These are phyloP conservation scores for Salix koriyanagi DNA, from an alignment of 345 rosid genomes.

Conservation along the genomic window DNA sequence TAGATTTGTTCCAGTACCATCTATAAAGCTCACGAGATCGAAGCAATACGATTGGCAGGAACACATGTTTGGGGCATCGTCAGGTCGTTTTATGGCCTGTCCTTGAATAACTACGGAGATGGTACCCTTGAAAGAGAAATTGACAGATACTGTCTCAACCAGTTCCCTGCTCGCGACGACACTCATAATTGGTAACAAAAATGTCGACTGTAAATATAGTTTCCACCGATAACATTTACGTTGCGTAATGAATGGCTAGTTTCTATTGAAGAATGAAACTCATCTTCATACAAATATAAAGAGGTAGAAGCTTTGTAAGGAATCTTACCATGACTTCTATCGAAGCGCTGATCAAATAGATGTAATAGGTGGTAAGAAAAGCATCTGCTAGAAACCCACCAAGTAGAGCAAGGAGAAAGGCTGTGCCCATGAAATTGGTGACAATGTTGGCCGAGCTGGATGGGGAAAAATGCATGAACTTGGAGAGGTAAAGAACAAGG, in stretches of 20 bases:
- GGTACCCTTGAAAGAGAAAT: background rate
- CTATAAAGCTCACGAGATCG: background rate
- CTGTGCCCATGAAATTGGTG: conserved; percentile 87
- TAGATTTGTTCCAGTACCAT: background rate
- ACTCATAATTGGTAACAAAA: background rate
- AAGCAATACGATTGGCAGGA: conserved; percentile 1
- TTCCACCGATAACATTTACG: too few relatives aligned
- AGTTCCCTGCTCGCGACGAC: background rate
- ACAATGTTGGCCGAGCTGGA: conserved; percentile 74
- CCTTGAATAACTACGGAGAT: conserved; percentile 10
- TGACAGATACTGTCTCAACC: conserved; percentile 2
- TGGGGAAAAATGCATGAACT: conserved; percentile 73
- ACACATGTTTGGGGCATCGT: conserved; percentile 15
- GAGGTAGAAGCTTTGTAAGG: background rate
- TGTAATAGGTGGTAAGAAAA: conserved; percentile 58
- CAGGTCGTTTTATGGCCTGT: conserved; percentile 2
- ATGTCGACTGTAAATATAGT: background rate
- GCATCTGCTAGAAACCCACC: conserved; percentile 89
- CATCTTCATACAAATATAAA: background rate
- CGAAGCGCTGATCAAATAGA: conserved; percentile 64
- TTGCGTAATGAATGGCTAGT: background rate
- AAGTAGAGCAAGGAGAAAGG: conserved; percentile 76
- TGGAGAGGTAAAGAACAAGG: conserved; percentile 71
- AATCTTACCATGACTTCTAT: conserved; percentile 64
- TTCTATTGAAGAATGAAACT: background rate